A percentile compares a stretch with the other conserved stretches of the same genome.
Evolutionary conservation across 768 basidiomycete species (phyloP).

Genomic region (Tricholoma flavovirens): DNA sequence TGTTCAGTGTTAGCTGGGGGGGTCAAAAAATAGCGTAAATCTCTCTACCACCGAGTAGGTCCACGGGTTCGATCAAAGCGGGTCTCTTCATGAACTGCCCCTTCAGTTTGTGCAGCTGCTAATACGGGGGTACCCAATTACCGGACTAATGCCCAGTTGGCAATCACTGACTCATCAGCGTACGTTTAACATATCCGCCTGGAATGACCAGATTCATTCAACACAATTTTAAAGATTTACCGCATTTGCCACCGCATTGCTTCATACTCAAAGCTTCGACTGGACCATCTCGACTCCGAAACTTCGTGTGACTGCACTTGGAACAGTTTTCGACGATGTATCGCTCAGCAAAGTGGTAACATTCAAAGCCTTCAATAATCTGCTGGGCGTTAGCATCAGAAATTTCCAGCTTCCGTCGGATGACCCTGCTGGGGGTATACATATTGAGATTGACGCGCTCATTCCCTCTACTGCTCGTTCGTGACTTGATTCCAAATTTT

Average conservation of each 20-base stretch:
- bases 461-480: conserved; percentile 64
- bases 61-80: not conserved
- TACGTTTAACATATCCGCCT: conserved; percentile 27
- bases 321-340: conserved; percentile 64
- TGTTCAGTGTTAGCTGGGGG: conserved; percentile 53
- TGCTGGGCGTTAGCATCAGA: conserved; percentile 65
- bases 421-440: conserved; percentile 63
- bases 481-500: conserved; percentile 20
- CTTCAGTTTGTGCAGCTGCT: conserved; percentile 59
- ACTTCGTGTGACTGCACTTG: conserved; percentile 59
- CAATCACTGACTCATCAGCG: conserved; percentile 48
- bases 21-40: conserved; percentile 60
- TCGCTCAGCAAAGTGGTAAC: conserved; percentile 52
- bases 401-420: conserved; percentile 69
- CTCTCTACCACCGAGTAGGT: conserved; percentile 50
- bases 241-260: conserved; percentile 55
- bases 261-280: conserved; percentile 58
- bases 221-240: conserved; percentile 40
- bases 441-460: conserved; percentile 58
- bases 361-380: conserved; percentile 65
- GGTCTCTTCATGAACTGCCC: not conserved
- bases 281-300: conserved; percentile 68
- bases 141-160: conserved; percentile 41
- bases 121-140: conserved; percentile 64
- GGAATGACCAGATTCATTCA: not conserved